Base-by-base conservation (phyloP, 2,329 filamentous ascomycete genomes). In the Penicillium rolfsii region DNA sequence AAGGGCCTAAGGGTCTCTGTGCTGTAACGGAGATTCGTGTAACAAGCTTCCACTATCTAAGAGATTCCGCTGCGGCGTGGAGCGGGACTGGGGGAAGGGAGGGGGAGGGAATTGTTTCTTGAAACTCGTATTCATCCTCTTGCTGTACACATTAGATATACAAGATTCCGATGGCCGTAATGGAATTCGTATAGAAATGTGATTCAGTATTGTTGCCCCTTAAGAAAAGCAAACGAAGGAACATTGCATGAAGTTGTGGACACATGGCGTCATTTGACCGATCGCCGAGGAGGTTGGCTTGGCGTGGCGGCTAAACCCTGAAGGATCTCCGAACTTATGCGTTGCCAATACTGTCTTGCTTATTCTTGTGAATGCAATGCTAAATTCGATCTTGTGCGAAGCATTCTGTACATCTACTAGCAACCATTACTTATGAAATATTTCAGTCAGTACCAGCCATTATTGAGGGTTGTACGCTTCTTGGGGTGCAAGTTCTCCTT, bases 231-330 rank as follows among this genome's bases (percentile, higher is more conserved):
- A 28, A 19, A 50, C 46, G 8, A 50, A 28, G 43, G 40, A 12
- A 5, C 22, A 65, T 61, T 54, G 58, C 58, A 65, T 56, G 46
- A 24, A 36, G 40, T 61, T 9, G 58, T 55, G 45, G 40, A 9
- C 8, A 56, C 54, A 63, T 65, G 58, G 58, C 63, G 63, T 52
- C 56, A 65, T 65, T 63, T 60, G 56, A 54, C 52, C 46, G 55
- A 58, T 61, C 59, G 49, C 28, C 55, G 33, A 22, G 16, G 55
- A 62, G 53, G 35, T 38, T 35, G 41, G 22, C 40, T 54, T 53
- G 59, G 54, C 52, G 35, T 36, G 45, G 35, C 46, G 45, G 35
- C 46, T 56, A 54, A 48, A 57, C 55, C 59, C 59, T 61, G 59
- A 24, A 9, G 35, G 33, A 26, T n/a, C 28, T 49, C 4, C 8